These are phyloP conservation scores for Penicillium cosmopolitanum DNA, from an alignment of 495 filamentous ascomycete species.

Conservation along the genomic window DNA sequence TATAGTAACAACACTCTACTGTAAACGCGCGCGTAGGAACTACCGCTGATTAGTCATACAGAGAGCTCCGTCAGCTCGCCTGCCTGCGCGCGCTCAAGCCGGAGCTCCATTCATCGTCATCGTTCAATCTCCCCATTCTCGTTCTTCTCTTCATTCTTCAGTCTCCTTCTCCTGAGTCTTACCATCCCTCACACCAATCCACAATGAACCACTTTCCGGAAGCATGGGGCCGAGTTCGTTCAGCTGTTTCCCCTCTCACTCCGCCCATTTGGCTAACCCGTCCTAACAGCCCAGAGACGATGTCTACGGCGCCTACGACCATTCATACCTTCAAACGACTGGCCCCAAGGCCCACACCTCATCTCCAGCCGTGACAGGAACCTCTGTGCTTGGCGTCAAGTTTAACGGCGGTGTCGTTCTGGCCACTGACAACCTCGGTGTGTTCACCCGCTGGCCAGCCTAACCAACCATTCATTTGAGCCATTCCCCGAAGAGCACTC, in stretches of 20 bases:
- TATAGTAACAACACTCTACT: too few species aligned
- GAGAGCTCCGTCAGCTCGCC: constrained; percentile 49
- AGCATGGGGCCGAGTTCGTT: constrained; percentile 92
- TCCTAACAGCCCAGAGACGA: constrained; percentile 82
- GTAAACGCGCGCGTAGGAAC: constrained; percentile 16
- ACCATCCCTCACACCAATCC: constrained; percentile 10
- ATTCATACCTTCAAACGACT: constrained; percentile 73
- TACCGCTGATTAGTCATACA: constrained; percentile 25
- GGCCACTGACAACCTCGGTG: constrained; percentile 95
- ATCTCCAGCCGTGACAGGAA: constrained; percentile 90
- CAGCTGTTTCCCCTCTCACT: constrained; percentile 25
- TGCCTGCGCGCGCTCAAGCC: constrained; percentile 27
- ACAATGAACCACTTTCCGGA: constrained; percentile 94
- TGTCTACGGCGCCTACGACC: constrained; percentile 90
- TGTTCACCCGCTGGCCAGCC: neutral
- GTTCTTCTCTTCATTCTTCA: constrained; percentile 17
- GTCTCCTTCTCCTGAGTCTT: neutral
- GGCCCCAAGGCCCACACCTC: constrained; percentile 85
- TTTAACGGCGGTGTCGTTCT: constrained; percentile 96
- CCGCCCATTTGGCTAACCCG: constrained; percentile 32
- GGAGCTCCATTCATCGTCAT: constrained; percentile 34
- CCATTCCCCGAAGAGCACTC: neutral
- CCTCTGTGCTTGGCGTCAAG: constrained; percentile 91
- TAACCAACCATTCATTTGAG: too few species aligned
- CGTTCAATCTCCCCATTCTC: constrained; percentile 21